Percentiles rank a stretch among this genome's conserved stretches.
Evolutionary conservation across 495 filamentous ascomycete genomes (phyloP).

Genomic region (Parmelia sp.): DNA sequence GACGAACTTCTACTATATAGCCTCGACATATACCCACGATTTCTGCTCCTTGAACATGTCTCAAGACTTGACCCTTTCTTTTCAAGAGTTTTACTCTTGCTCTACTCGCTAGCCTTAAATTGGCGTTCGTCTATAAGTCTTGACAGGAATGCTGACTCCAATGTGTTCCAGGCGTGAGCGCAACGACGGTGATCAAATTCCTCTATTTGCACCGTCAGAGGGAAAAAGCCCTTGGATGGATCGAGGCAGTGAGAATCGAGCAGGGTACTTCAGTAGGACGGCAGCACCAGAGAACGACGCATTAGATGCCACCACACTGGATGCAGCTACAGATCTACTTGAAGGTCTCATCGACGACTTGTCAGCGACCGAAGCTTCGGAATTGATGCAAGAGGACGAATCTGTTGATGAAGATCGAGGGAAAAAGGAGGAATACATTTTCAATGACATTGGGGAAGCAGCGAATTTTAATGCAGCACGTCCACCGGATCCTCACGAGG

Average conservation of each 20-base stretch:
- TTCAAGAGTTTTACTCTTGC: neutral
- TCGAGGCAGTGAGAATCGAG: conserved; percentile 8
- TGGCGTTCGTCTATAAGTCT: neutral
- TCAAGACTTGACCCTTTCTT: neutral
- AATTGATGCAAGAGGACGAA: conserved; percentile 25
- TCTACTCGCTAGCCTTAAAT: neutral
- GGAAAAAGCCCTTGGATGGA: conserved; percentile 13
- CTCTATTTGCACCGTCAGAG: conserved; percentile 60
- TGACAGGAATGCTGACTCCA: neutral
- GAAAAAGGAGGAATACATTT: conserved; percentile 40
- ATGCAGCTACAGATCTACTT: conserved; percentile 23
- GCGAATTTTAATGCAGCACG: conserved; percentile 35
- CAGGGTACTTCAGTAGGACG: conserved; percentile 13
- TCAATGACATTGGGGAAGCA: conserved; percentile 36
- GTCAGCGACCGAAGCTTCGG: conserved; percentile 24
- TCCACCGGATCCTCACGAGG: conserved; percentile 24
- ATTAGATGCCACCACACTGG: conserved; percentile 15
- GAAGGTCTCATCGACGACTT: conserved; percentile 27
- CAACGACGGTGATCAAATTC: conserved; percentile 60
- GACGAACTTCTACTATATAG: neutral
- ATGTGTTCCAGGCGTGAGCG: conserved; percentile 33
- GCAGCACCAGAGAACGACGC: conserved; percentile 2
- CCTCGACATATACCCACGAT: neutral
- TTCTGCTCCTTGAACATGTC: neutral
- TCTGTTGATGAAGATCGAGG: conserved; percentile 33